Evolutionary conservation across 2,329 filamentous ascomycete genomes (phyloP), one percentile per base, ranked within the genome.

Genomic region (Geoglossum cookeanum): DNA sequence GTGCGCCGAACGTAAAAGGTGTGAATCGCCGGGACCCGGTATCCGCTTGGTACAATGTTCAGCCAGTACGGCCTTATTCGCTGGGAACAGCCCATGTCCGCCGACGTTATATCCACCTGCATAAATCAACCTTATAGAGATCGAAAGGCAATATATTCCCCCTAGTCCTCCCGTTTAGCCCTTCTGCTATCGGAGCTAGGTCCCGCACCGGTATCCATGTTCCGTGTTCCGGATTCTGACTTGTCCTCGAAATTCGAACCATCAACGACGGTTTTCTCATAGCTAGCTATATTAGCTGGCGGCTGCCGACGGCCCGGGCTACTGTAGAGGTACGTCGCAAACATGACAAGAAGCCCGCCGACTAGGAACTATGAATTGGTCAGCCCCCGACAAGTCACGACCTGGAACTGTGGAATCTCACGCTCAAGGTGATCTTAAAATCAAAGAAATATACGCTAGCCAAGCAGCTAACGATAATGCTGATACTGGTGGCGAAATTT

Each of bases 401-500:
- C 13, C 57, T 44, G 35, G 55, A 49, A 30, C 58, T 29, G n/a
- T 37, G 9, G 13, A 17, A 17, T 75, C 85, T 72, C 78, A 94
- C 88, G 62, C 81, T 79, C 30, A 75, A 65, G 0, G 84, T 86
- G 48, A 92, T 78, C 53, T 80, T 71, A 62, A 94, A 87, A 55
- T 90, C 78, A 67, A 97, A 95, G 62, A 95, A 84, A 70, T 81
- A 83, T 1, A 94, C 78, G 66, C 89, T 95, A 56, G 87, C 86
- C 13, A 96, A 62, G 61, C 90, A 89, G 67, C 87, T 94, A 55
- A 96, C 72, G 58, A 96, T 75, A 60, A 97, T 94, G 65, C 88
- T 95, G 60, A 94, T 87, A 64, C 87, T 92, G 4, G 89, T 91
- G 3, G 91, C 89, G 70, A 94, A 90, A 67, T 92, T 95, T 74